Evolutionary conservation across 306 rosid genomes (phyloP).

Genomic region (Rubus idaeus): DNA sequence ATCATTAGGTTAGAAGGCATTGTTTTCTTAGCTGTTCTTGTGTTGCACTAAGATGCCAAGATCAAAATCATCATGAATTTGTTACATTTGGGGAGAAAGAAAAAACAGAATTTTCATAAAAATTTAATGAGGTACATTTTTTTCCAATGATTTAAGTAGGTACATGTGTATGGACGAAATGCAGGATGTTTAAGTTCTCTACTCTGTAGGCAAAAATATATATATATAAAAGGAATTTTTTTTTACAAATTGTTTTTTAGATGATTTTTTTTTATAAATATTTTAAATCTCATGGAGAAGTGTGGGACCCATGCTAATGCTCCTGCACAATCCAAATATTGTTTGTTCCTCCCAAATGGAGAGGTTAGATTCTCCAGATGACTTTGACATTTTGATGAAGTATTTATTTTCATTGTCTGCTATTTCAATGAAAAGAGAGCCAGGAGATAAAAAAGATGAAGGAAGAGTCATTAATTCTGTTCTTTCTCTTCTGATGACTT

Average conservation of each 20-base stretch:
- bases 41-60: background rate
- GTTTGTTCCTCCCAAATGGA: background rate
- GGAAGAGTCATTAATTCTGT: background rate
- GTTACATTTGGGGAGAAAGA: background rate
- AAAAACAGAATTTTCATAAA: background rate
- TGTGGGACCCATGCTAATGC: background rate
- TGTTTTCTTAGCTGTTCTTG: background rate
- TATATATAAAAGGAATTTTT: background rate
- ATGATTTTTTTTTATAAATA: too few relatives aligned
- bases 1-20: background rate
- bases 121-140: background rate
- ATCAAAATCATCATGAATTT: background rate
- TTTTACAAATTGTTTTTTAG: too few relatives aligned
- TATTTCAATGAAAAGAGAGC: background rate
- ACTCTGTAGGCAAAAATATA: background rate
- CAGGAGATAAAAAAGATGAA: background rate
- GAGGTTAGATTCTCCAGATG: background rate
- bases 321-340: too few relatives aligned
- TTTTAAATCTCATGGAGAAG: too few relatives aligned
- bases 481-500: too few relatives aligned
- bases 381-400: background rate
- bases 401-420: background rate
- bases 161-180: background rate
- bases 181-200: background rate
- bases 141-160: too few relatives aligned